Evolutionary conservation across 768 basidiomycete genomes (phyloP), one percentile per base, ranked within the genome.

Genomic region (Suillus hirtellus): DNA sequence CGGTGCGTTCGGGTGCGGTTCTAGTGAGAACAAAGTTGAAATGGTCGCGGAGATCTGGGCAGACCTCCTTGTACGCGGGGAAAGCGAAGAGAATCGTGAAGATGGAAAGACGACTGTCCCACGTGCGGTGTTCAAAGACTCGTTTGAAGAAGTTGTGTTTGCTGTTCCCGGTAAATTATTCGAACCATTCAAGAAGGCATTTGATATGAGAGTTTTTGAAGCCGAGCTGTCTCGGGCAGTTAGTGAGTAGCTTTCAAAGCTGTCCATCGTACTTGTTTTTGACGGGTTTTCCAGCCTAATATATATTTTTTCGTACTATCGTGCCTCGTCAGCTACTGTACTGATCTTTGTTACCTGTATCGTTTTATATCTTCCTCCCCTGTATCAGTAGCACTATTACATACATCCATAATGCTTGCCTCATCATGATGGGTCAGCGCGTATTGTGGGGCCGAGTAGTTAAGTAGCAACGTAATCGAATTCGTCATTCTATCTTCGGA

Each of bases 1-100:
- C 2, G 82, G 82, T 59, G 78, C 77, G 17, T 83, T 82, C 61
- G 82, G 81, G 19, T 81, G 80, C 58, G 79, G 80, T 24, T 77
- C 73, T 17, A 77, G 73, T 66, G 70, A 77, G 67, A 83, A 83
- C 66, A 73, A 61, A 11, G 74, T 80, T 40, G 77, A 77, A 58
- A 75, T 73, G 69, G 73, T 83, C 34, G 80, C 79, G 19, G 70
- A 73, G 54, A 75, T 81, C 34, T 82, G 82, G 81, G 80, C 82
- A 15, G 80, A 81, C 69, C 66, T 83, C 15, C 69, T 83, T 19
- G 75, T 76, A 6, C 79, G 75, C 27, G 79, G 75, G 7, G 71
- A 68, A 5, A 49, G 59, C 19, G 71, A 74, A 55, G 70, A 67
- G 63, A 69, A 58, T 24, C 44, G 60, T 27, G 65, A 64, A 44